Conservation (phyloP, 2,329 filamentous ascomycete species). For the Chaetoscypha palmicola region DNA sequence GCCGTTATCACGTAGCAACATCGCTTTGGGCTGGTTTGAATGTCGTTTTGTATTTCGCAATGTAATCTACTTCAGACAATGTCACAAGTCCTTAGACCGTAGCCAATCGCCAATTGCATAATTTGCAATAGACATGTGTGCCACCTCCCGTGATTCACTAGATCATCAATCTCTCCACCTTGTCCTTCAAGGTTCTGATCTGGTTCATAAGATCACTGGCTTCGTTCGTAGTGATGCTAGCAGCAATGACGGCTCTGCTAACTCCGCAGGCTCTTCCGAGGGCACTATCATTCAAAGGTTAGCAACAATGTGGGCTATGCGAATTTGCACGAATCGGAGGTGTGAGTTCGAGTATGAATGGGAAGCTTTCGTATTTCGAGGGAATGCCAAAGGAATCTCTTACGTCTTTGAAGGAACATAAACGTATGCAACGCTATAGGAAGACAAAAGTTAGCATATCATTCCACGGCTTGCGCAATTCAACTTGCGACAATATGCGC, state of each 20-base stretch:
- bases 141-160: slow-evolving; percentile 39
- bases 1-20: too few relatives aligned
- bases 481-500: not conserved
- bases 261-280: slow-evolving; percentile 89
- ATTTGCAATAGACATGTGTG: slow-evolving; percentile 4
- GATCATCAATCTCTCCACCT: slow-evolving; percentile 93
- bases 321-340: not conserved
- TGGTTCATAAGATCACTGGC: slow-evolving; percentile 78
- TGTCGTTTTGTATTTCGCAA: too few relatives aligned
- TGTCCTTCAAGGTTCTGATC: slow-evolving; percentile 85
- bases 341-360: not conserved
- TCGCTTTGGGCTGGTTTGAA: too few relatives aligned
- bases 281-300: slow-evolving; percentile 43
- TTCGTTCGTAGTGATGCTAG: slow-evolving; percentile 87
- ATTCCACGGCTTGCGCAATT: not conserved
- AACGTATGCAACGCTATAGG: slow-evolving; percentile 65
- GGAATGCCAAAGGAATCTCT: not conserved
- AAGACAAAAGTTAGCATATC: slow-evolving; percentile 26
- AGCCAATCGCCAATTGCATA: slow-evolving; percentile 16
- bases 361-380: not conserved
- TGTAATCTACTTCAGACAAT: too few relatives aligned
- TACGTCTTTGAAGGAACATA: slow-evolving; percentile 67
- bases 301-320: too few relatives aligned
- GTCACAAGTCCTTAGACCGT: slow-evolving; percentile 5
- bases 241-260: slow-evolving; percentile 77